Conservation (phyloP, 192 early-diverging fungal genomes). For the Podila epigama region DNA sequence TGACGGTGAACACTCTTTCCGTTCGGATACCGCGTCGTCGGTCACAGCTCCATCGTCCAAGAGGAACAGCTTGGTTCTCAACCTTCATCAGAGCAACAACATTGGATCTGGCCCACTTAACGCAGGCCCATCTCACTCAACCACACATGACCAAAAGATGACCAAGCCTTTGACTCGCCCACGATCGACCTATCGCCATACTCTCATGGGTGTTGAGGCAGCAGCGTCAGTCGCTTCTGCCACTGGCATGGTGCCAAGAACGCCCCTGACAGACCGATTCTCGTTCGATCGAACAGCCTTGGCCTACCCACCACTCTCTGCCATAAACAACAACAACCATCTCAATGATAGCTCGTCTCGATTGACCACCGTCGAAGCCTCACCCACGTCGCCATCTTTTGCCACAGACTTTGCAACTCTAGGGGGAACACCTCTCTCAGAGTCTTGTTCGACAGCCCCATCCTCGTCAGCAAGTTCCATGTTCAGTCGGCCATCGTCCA, state of each 20-base stretch:
- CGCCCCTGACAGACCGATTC: slow-evolving; percentile 13
- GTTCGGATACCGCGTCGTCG: too few species aligned
- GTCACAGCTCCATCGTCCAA: background rate
- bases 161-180: slow-evolving; percentile 15
- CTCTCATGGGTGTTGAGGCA: background rate
- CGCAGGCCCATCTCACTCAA: too few species aligned
- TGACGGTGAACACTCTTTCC: background rate
- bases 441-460: slow-evolving; percentile 1
- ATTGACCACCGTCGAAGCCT: background rate
- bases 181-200: slow-evolving; percentile 8
- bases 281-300: slow-evolving; percentile 7
- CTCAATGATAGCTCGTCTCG: background rate
- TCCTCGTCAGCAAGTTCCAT: slow-evolving; percentile 16
- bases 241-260: slow-evolving; percentile 2
- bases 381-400: background rate
- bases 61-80: background rate
- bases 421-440: background rate
- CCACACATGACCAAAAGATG: background rate
- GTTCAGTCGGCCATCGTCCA: slow-evolving; percentile 9
- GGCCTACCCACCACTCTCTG: background rate
- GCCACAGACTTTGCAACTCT: background rate
- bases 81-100: background rate
- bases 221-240: background rate
- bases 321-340: background rate
- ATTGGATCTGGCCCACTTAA: too few species aligned